Evolutionary conservation across 1,284 basidiomycete species (phyloP).

Genomic region (Irpex lacteus): DNA sequence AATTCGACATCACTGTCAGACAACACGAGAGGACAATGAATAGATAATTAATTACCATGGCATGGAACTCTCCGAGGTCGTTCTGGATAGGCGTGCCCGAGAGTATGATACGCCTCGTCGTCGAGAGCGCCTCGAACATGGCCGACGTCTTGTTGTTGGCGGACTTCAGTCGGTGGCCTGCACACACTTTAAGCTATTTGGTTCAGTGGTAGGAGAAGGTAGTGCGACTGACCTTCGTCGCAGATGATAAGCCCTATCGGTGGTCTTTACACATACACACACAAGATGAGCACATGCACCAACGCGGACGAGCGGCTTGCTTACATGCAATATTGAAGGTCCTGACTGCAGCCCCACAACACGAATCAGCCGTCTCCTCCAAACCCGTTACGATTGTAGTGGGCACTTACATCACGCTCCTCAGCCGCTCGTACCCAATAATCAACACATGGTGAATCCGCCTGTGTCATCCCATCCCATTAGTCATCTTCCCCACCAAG

Average conservation of each 20-base stretch:
- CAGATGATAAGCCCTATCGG: constrained; percentile 93
- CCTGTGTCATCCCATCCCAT: constrained; percentile 35
- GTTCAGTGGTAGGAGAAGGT: no score
- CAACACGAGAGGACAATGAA: constrained; percentile 16
- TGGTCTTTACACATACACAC: constrained; percentile 50
- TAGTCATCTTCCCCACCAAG: neutral
- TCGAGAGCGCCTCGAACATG: constrained; percentile 82
- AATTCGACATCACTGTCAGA: constrained; percentile 5
- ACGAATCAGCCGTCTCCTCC: neutral
- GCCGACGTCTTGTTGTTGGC: constrained; percentile 88
- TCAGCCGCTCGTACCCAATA: constrained; percentile 92
- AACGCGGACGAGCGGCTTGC: neutral
- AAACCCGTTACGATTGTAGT: neutral
- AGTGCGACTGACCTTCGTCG: constrained; percentile 73
- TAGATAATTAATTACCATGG: constrained; percentile 63
- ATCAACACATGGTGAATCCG: constrained; percentile 84
- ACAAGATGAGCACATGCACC: no score
- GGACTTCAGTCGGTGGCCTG: constrained; percentile 93
- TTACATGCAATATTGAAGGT: constrained; percentile 61
- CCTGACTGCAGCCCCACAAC: constrained; percentile 38
- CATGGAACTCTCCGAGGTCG: constrained; percentile 92
- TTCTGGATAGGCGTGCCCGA: constrained; percentile 99
- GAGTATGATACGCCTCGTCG: constrained; percentile 79
- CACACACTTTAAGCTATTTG: neutral
- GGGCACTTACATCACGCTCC: constrained; percentile 67